Percentiles rank a stretch among this genome's conserved stretches.
phyloP scores from a whole-genome alignment of 352 stramenopile genomes.

The Saprolegnia diclina region DNA sequence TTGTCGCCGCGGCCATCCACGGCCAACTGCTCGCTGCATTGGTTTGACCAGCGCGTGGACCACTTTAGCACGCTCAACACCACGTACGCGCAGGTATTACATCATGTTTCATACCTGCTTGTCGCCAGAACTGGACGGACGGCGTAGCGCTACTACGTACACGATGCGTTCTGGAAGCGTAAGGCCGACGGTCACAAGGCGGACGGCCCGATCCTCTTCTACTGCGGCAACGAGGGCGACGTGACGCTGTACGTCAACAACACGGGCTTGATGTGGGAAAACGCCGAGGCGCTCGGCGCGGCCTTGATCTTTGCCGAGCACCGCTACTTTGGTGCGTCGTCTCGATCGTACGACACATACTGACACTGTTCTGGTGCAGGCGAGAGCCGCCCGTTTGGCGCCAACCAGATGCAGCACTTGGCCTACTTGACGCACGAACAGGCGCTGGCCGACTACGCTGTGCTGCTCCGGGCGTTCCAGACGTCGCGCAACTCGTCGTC shows the following conservation, averaged over 20 bases:
- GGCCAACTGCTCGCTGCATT: slow-evolving; percentile 78
- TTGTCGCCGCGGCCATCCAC: slow-evolving; percentile 28
- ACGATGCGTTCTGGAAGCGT: slow-evolving; percentile 70
- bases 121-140: slow-evolving; percentile 32
- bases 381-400: slow-evolving; percentile 74
- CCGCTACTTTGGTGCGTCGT: slow-evolving; percentile 85
- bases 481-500: slow-evolving; percentile 40
- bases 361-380: slow-evolving; percentile 29
- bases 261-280: slow-evolving; percentile 95
- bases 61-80: slow-evolving; percentile 75
- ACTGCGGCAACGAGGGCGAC: slow-evolving; percentile 94
- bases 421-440: slow-evolving; percentile 89
- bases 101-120: neutral
- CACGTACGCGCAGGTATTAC: slow-evolving; percentile 23
- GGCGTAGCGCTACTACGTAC: slow-evolving; percentile 88
- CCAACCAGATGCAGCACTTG: slow-evolving; percentile 66
- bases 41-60: slow-evolving; percentile 84
- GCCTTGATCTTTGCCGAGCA: slow-evolving; percentile 95
- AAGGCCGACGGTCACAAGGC: slow-evolving; percentile 31
- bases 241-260: slow-evolving; percentile 94
- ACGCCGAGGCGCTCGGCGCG: slow-evolving; percentile 83
- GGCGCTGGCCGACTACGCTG: slow-evolving; percentile 89
- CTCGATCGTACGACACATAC: neutral
- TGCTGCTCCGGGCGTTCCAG: slow-evolving; percentile 76
- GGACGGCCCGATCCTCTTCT: slow-evolving; percentile 81